Evolutionary conservation across 305 asterid species (phyloP), one percentile per base, ranked within the genome.

Genomic region (Lippia alba): DNA sequence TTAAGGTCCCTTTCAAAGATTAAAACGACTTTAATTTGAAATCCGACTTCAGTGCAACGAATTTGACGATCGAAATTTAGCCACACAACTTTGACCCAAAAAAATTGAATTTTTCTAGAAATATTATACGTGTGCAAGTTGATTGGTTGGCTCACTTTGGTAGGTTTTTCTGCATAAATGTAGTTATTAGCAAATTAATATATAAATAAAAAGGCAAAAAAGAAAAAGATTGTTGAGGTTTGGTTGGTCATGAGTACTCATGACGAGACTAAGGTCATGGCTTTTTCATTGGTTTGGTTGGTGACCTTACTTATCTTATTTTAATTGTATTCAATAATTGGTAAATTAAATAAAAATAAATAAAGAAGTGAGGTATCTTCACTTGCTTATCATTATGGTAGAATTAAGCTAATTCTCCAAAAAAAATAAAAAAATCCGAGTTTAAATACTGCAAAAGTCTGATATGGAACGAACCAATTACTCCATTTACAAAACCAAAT

Each of bases 211-310:
- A 36, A 36, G 5, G 4, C 2, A 36, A 8, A 36, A 36, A 8
- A 36, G 5, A 36, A 36, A 36, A 24, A 24, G 30, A 44, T 59
- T 32, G 67, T 76, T 74, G 71, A 66, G 72, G 66, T 74, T 79
- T 79, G 75, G 71, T 74, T 79, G 12, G 72, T 66, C 65, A 10
- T n/a, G n/a, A n/a, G n/a, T n/a, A n/a, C n/a, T n/a, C n/a, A n/a
- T 56, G 78, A 67, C 56, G 72, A 71, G 40, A 62, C 50, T 64
- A 62, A 61, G 72, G 59, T 75, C 56, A 57, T 32, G 4, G 33
- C 71, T 76, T 77, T 71, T 62, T 70, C 76, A 71, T 83, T 78
- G 89, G 87, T 82, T 80, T 80, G 89, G 94, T 87, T 85, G 91
- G 89, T 77, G 10, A 83, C 79, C 84, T 59, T 67, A 15, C 34